Evolutionary conservation across 441 rosid species (phyloP).

Genomic region (Theobroma grandiflorum): DNA sequence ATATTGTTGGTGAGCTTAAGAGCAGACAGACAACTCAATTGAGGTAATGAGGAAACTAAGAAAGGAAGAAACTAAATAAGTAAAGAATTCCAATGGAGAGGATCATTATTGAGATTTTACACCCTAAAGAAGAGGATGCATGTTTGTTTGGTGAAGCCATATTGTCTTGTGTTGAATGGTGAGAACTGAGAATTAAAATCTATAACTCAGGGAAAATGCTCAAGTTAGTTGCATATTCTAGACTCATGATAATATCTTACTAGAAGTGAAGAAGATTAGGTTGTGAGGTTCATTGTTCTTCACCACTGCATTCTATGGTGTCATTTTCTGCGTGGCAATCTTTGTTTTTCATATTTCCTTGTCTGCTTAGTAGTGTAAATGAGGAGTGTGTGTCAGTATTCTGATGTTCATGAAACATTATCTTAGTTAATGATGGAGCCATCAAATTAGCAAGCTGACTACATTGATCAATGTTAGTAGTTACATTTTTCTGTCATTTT

Average conservation of each 20-base stretch:
- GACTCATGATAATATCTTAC: constrained; percentile 1
- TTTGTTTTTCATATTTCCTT: neutral
- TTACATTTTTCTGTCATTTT: constrained; percentile 8
- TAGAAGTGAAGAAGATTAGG: neutral
- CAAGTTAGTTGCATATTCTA: neutral
- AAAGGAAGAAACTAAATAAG: neutral
- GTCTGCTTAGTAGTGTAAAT: neutral
- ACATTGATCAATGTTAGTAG: neutral
- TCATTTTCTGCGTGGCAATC: neutral
- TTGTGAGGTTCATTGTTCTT: neutral
- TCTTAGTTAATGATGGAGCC: too few relatives aligned
- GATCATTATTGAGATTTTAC: constrained; percentile 18
- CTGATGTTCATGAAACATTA: neutral
- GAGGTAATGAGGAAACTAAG: constrained; percentile 20
- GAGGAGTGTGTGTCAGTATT: neutral
- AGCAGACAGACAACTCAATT: neutral
- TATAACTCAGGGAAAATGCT: constrained; percentile 9
- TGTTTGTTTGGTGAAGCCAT: constrained; percentile 13
- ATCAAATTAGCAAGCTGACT: neutral
- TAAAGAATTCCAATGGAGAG: neutral
- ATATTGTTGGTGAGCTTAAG: constrained; percentile 5
- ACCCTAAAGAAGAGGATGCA: neutral
- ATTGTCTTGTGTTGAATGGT: constrained; percentile 5
- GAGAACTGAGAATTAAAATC: constrained; percentile 20
- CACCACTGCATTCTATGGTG: neutral